phyloP scores from a whole-genome alignment of 1,284 basidiomycete species.

The Tylopilus orsonianus region DNA sequence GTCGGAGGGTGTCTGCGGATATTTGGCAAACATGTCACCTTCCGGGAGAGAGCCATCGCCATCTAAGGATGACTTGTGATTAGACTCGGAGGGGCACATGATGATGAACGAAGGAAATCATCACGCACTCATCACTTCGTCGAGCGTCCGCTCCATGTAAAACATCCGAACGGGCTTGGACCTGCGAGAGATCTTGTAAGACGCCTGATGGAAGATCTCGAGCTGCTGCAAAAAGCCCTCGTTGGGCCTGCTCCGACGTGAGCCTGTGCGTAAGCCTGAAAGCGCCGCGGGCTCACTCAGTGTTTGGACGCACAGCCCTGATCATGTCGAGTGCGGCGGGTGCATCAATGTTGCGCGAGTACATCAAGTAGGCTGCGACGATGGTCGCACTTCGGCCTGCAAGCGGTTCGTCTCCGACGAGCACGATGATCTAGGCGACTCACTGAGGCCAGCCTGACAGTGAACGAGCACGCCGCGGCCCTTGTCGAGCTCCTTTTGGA shows the following conservation, averaged over 20 bases:
- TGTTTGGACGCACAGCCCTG: conserved; percentile 57
- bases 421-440: conserved; percentile 32
- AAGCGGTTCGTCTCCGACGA: conserved; percentile 1
- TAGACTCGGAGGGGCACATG: conserved; percentile 4
- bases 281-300: conserved; percentile 53
- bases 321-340: conserved; percentile 71
- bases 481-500: conserved; percentile 72
- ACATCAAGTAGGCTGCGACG: conserved; percentile 84
- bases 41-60: conserved; percentile 67
- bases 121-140: conserved; percentile 73
- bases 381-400: conserved; percentile 80
- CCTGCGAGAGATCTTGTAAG: conserved; percentile 65
- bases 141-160: conserved; percentile 74
- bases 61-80: conserved; percentile 44
- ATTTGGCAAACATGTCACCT: conserved; percentile 72
- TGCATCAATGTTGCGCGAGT: conserved; percentile 60
- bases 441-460: conserved; percentile 85
- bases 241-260: conserved; percentile 61
- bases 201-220: conserved; percentile 71
- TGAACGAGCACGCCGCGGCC: conserved; percentile 80
- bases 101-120: not conserved
- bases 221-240: conserved; percentile 77
- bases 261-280: not conserved
- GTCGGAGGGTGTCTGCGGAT: conserved; percentile 64
- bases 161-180: conserved; percentile 77